Conservation (phyloP, 768 basidiomycete species). For the Boletus bicolor region DNA sequence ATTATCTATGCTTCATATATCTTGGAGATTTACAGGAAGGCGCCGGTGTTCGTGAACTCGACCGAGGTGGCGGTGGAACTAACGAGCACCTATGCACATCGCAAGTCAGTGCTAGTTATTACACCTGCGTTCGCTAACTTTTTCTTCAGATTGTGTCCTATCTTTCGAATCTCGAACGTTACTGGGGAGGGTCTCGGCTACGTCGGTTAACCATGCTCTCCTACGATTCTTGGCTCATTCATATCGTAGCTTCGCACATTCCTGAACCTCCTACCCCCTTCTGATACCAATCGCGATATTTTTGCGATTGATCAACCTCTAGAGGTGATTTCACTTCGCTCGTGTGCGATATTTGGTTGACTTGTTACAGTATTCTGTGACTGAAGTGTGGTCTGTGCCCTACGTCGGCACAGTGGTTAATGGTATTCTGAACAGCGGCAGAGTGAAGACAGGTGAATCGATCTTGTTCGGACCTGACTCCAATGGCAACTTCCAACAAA, state of each 20-base stretch:
- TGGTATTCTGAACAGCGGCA: conserved; percentile 77
- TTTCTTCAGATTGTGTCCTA: conserved; percentile 72
- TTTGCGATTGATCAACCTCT: conserved; percentile 77
- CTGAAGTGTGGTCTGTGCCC: conserved; percentile 85
- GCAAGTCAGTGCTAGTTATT: conserved; percentile 46
- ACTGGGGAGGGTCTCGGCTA: conserved; percentile 88
- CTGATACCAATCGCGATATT: conserved; percentile 78
- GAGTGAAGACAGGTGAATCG: conserved; percentile 72
- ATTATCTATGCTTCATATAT: background rate
- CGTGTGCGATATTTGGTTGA: conserved; percentile 5
- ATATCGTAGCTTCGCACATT: conserved; percentile 71
- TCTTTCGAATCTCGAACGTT: conserved; percentile 91
- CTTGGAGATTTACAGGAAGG: conserved; percentile 51
- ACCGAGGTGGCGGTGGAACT: conserved; percentile 78
- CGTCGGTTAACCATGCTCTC: conserved; percentile 37
- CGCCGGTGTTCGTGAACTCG: conserved; percentile 81
- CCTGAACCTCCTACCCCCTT: conserved; percentile 86
- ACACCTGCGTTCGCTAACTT: background rate
- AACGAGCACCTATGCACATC: conserved; percentile 67
- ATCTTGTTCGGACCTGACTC: conserved; percentile 90
- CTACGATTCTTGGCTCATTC: conserved; percentile 10
- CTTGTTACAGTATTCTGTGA: conserved; percentile 66
- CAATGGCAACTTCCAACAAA: conserved; percentile 81
- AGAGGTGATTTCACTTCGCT: conserved; percentile 48
- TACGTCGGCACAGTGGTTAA: conserved; percentile 85